Percentiles rank a stretch among this genome's conserved stretches.
Conservation (phyloP, 2,329 filamentous ascomycete genomes). For the Sporothrix inflata region DNA sequence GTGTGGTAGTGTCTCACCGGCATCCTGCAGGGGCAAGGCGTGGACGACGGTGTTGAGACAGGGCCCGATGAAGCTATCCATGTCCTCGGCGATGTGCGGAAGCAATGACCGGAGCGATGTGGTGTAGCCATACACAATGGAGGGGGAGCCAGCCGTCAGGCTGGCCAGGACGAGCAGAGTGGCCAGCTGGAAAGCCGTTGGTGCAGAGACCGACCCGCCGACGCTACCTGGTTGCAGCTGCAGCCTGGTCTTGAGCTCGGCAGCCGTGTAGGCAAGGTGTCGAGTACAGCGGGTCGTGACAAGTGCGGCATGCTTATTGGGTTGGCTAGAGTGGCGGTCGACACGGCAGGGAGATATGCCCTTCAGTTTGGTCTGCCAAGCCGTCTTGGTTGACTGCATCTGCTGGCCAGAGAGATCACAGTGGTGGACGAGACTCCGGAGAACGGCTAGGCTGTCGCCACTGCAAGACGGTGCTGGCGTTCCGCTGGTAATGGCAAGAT, state of each 20-base stretch:
- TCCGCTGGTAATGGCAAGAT: not conserved
- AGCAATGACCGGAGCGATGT: not conserved
- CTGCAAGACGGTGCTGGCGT: not conserved
- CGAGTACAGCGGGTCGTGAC: slow-evolving; percentile 15
- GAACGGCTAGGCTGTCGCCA: not conserved
- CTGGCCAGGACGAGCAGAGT: not conserved
- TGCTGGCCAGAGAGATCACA: not conserved
- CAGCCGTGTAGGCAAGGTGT: slow-evolving; percentile 20
- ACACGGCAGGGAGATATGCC: slow-evolving; percentile 18
- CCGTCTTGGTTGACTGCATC: not conserved
- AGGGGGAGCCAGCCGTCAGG: not conserved
- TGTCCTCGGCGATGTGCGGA: slow-evolving; percentile 20
- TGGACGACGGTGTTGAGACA: slow-evolving; percentile 37
- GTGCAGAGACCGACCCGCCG: slow-evolving; percentile 1
- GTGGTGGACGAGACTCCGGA: not conserved
- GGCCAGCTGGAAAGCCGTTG: not conserved
- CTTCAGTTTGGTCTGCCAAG: slow-evolving; percentile 9
- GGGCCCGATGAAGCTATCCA: slow-evolving; percentile 33
- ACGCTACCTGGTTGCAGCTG: slow-evolving; percentile 3
- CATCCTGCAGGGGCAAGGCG: slow-evolving; percentile 26
- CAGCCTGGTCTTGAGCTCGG: slow-evolving; percentile 29
- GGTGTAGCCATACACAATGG: slow-evolving; percentile 12
- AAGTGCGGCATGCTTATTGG: not conserved
- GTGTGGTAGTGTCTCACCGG: slow-evolving; percentile 13
- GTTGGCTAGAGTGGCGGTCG: not conserved